A percentile compares a stretch with the other conserved stretches of the same genome.
phyloP scores from a whole-genome alignment of 2,329 filamentous ascomycete genomes.

The Aureobasidium sp. region DNA sequence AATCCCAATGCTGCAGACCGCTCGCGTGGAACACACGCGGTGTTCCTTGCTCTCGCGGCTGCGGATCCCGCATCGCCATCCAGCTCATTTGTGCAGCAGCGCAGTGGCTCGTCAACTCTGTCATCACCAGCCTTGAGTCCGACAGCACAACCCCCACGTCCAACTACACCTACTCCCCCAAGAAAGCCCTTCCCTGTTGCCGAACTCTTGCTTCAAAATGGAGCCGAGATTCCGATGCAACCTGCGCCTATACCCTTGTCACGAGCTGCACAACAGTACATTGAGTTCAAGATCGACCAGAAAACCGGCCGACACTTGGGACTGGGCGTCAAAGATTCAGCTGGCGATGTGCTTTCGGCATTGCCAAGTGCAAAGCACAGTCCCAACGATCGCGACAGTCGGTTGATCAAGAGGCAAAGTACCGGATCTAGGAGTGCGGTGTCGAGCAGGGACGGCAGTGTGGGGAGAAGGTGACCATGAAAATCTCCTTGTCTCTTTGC shows the following conservation, averaged over 20 bases:
- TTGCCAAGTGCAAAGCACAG: constrained; percentile 43
- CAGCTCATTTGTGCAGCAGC: constrained; percentile 20
- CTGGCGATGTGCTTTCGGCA: constrained; percentile 51
- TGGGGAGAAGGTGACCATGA: constrained; percentile 9
- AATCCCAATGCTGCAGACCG: constrained; percentile 82
- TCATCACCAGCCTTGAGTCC: constrained; percentile 40
- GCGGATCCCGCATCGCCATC: constrained; percentile 77
- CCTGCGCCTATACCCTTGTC: constrained; percentile 78
- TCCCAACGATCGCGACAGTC: constrained; percentile 4
- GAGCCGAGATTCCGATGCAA: constrained; percentile 70
- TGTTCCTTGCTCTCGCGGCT: constrained; percentile 85
- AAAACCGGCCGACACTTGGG: constrained; percentile 26
- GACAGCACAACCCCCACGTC: constrained; percentile 20
- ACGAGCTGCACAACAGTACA: constrained; percentile 67
- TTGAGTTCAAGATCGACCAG: constrained; percentile 63
- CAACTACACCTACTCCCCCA: constrained; percentile 30
- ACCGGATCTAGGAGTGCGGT: constrained; percentile 4
- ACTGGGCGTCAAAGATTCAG: constrained; percentile 20
- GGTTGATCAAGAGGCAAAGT: background rate
- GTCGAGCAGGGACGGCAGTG: constrained; percentile 5
- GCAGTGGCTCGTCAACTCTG: constrained; percentile 19
- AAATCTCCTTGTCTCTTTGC: background rate
- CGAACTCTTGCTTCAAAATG: constrained; percentile 87
- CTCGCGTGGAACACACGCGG: constrained; percentile 76
- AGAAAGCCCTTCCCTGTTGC: constrained; percentile 70